Base-by-base conservation (phyloP, 2,329 filamentous ascomycete species). In the Trichophyton benhamiae region DNA sequence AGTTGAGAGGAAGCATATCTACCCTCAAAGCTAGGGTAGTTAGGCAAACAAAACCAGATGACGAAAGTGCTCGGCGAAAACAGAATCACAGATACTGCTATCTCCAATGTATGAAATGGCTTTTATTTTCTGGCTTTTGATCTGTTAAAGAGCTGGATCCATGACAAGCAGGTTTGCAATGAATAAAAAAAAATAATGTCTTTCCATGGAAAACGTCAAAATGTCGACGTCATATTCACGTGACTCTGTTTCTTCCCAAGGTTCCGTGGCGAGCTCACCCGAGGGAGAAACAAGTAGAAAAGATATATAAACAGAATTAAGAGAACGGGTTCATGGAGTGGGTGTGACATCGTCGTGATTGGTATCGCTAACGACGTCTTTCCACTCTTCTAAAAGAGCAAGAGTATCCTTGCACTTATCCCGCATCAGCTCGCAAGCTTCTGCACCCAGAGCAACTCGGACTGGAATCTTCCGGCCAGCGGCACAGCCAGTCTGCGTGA, bases 371-470 rank as follows among this genome's bases (percentile, higher is more conserved):
- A 72, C 71, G 22, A 79, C 66, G 2, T 73, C 71, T 66, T 77
- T 76, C 81, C 81, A 83, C 62, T 81, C 78, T 44, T 79, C 71
- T 63, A 84, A 62, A 15, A 79, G 63, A 63, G 68, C 67, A 58
- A 79, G 57, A 0, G 77, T 80, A 8, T 69, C 66, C 53, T 72
- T 69, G 61, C 77, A 77, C 72, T 80, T 80, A 0, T 64, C 67
- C 59, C 72, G 74, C 9, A 83, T 74, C 2, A 64, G 68, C 3
- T 68, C 64, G n/a, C 79, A 66, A 5, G 72, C 72, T 68, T 85
- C 83, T 6, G 71, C 75, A 0, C 84, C 84, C 46, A 87, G 69
- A n/a, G 78, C 72, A 57, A 87, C 66, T 30, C 83, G 72, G 13
- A 79, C 65, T 0, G 83, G 83, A 1, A 86, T 71, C 20, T 78